Evolutionary conservation across 2,329 filamentous ascomycete genomes (phyloP), one percentile per base, ranked within the genome.

Genomic region (Triangularia setosa): DNA sequence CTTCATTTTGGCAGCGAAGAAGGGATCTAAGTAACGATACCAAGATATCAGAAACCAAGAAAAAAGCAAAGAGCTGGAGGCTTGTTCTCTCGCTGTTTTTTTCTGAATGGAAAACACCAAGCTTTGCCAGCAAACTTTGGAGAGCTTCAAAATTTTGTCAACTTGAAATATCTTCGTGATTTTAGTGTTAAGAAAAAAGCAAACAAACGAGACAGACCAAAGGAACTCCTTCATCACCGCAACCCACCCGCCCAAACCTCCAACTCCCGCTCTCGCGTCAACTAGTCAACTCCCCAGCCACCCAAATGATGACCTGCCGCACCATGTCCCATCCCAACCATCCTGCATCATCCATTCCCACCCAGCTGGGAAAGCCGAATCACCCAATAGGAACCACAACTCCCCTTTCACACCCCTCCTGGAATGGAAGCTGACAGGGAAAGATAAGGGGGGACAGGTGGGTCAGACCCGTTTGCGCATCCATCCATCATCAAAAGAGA

Each of bases 1-100:
- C 25, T 58, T 59, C 35, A 56, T 58, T 24, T 4, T 58, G 6
- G 44, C n/a, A 54, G 23, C 12, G 11, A 8, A 6, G 12, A 27
- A 24, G 23, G 25, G n/a, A 44, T 23, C 9, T 18, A 35, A 9
- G 30, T 40, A 33, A 35, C 28, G 16, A 48, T 58, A 16, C 27
- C 25, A 55, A 28, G 27, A 58, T 33, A 35, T 23, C 33, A 59
- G 12, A 59, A 24, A n/a, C 24, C 2, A 59, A n/a, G 18, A 25
- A 48, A 12, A 52, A 8, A 44, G 27, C 6, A 60, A 52, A 53
- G 11, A 1, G 40, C 40, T 53, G 40, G 58, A 28, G 21, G 58
- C 58, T 60, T 44, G 28, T 60, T 60, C 58, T 21, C 58, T 60
- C 58, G 24, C 28, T 60, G 14, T 55, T 55, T 24, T 55, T 16